Base-by-base conservation (phyloP, 495 filamentous ascomycete genomes). In the Podospora pseudoanserina region DNA sequence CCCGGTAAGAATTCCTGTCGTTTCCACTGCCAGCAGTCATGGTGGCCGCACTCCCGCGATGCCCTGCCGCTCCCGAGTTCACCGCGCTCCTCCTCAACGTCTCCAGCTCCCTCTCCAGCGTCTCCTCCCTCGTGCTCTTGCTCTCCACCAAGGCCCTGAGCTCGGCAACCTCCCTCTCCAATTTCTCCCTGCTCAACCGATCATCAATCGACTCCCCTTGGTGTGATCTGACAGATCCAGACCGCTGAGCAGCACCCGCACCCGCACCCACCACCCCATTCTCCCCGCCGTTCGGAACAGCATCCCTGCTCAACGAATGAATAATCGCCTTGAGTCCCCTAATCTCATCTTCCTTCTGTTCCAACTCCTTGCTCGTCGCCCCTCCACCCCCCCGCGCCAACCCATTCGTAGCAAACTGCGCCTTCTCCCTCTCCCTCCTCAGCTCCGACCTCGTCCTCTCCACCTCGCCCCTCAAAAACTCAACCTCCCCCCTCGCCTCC, bases 341-440 rank as follows among this genome's bases (percentile, higher is more conserved):
- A 71, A 99, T 98, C 79, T 99, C 95, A 70, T 98, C 96, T 71
- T 99, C 96, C 73, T 94, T 92, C 74, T 97, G 92, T 70, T 97
- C 94, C 23, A 97, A 78, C 70, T 97, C 93, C 72, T 90, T 89
- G n/a, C 82, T 82, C 55, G 80, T 76, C 39, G 80, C 80, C 6
- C 74, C 65, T 11, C 39, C 39, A 16, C 30, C 30, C 27, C 80
- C 76, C 59, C 81, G 81, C 20, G 81, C 82, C 23, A 84, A 79
- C 27, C 85, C 83, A 56, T 73, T 85, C 6, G 84, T 80, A 32
- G 88, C 78, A 20, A 88, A 87, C 11, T 90, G 89, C 13, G 91
- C 91, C 77, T 93, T 93, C 73, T 97, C 95, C n/a, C 90, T 85
- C 76, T 98, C 96, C 65, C 93, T 84, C 59, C 91, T 87, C 19